These are phyloP conservation scores for Pseudogymnoascus verrucosus DNA, from an alignment of 2,329 filamentous ascomycete genomes.

Conservation along the genomic window DNA sequence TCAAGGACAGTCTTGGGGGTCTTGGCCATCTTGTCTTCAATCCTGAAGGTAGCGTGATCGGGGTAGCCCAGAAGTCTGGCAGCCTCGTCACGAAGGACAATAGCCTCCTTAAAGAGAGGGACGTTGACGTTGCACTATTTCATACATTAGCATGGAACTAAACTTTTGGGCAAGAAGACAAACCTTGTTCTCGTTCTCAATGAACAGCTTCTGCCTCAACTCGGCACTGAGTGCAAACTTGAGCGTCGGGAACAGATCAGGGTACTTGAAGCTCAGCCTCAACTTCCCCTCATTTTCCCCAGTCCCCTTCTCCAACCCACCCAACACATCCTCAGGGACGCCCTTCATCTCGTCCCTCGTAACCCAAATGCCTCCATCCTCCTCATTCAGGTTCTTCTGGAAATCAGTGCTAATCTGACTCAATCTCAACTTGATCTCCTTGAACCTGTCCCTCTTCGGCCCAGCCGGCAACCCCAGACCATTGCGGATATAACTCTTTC, in stretches of 20 bases:
- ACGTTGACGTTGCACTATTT: slow-evolving; percentile 58
- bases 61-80: slow-evolving; percentile 69
- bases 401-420: slow-evolving; percentile 67
- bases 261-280: slow-evolving; percentile 75
- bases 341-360: slow-evolving; percentile 65
- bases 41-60: slow-evolving; percentile 66
- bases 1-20: slow-evolving; percentile 61
- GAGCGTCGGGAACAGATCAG: slow-evolving; percentile 67
- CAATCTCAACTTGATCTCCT: slow-evolving; percentile 75
- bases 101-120: slow-evolving; percentile 64
- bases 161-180: slow-evolving; percentile 4
- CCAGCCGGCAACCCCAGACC: slow-evolving; percentile 65
- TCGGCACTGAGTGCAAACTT: slow-evolving; percentile 69
- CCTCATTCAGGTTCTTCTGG: slow-evolving; percentile 75
- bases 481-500: slow-evolving; percentile 69
- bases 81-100: slow-evolving; percentile 68
- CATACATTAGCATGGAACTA: not conserved
- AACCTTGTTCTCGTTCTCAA: slow-evolving; percentile 73
- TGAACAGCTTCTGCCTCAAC: slow-evolving; percentile 59
- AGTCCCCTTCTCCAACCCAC: slow-evolving; percentile 61
- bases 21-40: slow-evolving; percentile 85
- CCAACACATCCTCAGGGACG: slow-evolving; percentile 62
- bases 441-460: slow-evolving; percentile 67
- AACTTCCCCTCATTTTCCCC: slow-evolving; percentile 66
- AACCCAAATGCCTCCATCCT: slow-evolving; percentile 75